phyloP scores from a whole-genome alignment of 345 rosid genomes.

The Firmiana major region DNA sequence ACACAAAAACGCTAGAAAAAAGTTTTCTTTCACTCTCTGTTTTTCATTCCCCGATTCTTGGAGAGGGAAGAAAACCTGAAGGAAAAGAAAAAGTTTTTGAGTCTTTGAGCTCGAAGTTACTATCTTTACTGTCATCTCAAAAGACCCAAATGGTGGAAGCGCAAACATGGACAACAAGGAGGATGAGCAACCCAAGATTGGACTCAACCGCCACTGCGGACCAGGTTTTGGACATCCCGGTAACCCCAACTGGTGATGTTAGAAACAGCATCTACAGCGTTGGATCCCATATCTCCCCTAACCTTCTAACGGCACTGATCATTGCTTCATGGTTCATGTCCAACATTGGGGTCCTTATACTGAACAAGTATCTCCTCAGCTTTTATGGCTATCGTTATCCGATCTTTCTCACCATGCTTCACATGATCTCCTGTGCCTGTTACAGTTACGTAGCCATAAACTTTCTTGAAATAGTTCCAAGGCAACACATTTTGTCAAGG shows the following conservation, averaged over 20 bases:
- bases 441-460: constrained; percentile 75
- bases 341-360: constrained; percentile 89
- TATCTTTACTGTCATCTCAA: background rate
- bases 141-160: constrained; percentile 78
- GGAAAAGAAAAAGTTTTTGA: background rate
- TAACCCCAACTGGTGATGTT: constrained; percentile 76
- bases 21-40: background rate
- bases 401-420: constrained; percentile 87
- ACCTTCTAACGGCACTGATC: constrained; percentile 57
- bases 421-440: constrained; percentile 82
- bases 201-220: constrained; percentile 38
- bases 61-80: constrained; percentile 20
- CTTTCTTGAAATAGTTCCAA: constrained; percentile 73
- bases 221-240: constrained; percentile 67
- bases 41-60: constrained; percentile 13
- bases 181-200: constrained; percentile 94
- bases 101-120: constrained; percentile 5
- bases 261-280: constrained; percentile 33
- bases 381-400: constrained; percentile 89
- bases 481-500: constrained; percentile 74
- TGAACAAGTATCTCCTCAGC: constrained; percentile 93
- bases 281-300: constrained; percentile 53
- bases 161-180: constrained; percentile 97
- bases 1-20: background rate
- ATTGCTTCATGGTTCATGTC: constrained; percentile 91